Conservation (phyloP, 179 eudicot species). For the Corrigiola litoralis region DNA sequence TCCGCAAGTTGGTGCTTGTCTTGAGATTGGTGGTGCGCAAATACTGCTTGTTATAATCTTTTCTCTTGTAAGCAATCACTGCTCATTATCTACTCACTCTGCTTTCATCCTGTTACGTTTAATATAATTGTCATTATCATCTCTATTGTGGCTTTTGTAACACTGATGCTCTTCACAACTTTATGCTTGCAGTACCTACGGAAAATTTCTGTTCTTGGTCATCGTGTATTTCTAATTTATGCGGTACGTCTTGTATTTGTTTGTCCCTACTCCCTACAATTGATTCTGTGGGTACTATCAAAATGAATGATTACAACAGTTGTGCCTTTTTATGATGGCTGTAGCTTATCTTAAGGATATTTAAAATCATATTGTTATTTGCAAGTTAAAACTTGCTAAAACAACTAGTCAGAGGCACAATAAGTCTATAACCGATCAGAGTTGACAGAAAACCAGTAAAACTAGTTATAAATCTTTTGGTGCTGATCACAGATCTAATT, state of each 20-base stretch:
- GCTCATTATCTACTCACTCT: neutral
- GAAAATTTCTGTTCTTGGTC: slow-evolving; percentile 81
- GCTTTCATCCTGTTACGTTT: neutral
- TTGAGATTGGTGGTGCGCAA: slow-evolving; percentile 91
- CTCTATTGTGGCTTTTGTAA: neutral
- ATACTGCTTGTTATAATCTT: slow-evolving; percentile 76
- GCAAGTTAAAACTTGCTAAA: neutral
- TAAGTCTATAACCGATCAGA: neutral
- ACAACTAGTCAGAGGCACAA: neutral
- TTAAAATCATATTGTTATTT: neutral
- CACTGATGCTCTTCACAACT: slow-evolving; percentile 3
- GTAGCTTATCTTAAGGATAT: too few species aligned
- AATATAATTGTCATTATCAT: neutral
- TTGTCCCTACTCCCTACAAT: neutral
- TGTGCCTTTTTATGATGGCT: neutral
- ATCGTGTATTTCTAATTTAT: slow-evolving; percentile 83
- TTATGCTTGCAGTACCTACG: slow-evolving; percentile 81
- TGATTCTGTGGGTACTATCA: neutral
- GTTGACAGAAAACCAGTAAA: neutral
- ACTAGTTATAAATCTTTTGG: too few species aligned
- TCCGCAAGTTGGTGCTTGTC: slow-evolving; percentile 86
- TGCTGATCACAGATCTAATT: neutral
- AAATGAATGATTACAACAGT: neutral
- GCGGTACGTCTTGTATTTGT: slow-evolving; percentile 55
- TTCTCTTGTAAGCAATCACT: slow-evolving; percentile 70